Conservation (phyloP, 768 basidiomycete genomes). For the Basidioascus undulatus region DNA sequence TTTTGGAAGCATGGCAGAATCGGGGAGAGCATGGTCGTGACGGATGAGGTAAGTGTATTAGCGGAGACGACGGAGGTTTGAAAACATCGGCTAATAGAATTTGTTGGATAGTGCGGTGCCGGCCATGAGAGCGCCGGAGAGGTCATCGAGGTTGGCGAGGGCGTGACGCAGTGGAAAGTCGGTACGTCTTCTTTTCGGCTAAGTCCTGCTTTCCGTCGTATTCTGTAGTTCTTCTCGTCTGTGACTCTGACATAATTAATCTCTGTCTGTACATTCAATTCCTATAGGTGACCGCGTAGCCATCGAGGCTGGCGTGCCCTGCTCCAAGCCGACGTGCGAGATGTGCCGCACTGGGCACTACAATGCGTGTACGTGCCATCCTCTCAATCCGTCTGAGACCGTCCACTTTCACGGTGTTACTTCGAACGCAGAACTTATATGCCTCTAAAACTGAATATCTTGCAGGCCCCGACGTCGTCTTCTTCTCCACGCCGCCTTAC, state of each 20-base stretch:
- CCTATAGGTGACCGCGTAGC: slow-evolving; percentile 19
- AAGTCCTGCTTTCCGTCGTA: no score
- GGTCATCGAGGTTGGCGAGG: slow-evolving; percentile 18
- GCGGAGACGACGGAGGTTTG: no score
- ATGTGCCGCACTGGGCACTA: slow-evolving; percentile 20
- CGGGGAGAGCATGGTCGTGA: slow-evolving; percentile 17
- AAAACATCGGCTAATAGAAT: no score
- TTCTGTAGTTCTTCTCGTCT: no score
- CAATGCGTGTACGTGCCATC: no score
- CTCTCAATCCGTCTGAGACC: background rate
- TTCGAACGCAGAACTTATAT: no score
- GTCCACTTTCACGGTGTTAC: background rate
- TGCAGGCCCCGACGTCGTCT: slow-evolving; percentile 18
- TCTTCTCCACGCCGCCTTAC: slow-evolving; percentile 22
- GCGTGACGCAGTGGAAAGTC: slow-evolving; percentile 17
- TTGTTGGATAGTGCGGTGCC: slow-evolving; percentile 16
- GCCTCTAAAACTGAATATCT: background rate
- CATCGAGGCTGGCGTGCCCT: slow-evolving; percentile 17
- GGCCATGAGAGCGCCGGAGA: slow-evolving; percentile 21
- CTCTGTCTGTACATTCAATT: no score
- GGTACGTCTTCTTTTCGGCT: slow-evolving; percentile 7
- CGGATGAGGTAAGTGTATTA: no score
- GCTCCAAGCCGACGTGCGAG: slow-evolving; percentile 18
- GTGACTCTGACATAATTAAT: no score
- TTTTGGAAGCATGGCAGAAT: slow-evolving; percentile 21